Base-by-base conservation (phyloP, 1,284 basidiomycete genomes). In the Ustilago xerochloae region DNA sequence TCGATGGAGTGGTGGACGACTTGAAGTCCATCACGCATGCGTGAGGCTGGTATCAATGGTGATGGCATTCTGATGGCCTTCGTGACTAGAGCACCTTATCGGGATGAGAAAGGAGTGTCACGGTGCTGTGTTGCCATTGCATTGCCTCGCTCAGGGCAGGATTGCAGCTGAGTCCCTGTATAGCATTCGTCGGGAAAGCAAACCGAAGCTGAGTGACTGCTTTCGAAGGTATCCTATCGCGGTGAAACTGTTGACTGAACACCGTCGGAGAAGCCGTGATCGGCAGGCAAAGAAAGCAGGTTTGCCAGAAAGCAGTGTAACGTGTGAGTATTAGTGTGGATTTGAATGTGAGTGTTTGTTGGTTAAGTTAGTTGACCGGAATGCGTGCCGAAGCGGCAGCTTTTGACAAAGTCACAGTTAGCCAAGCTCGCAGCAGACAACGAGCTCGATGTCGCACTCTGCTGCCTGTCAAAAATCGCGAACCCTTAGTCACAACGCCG, bases 1-100 rank as follows among this genome's bases (percentile, higher is more conserved):
- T 70, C 49, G 48, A 65, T 70, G 46, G 67, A 70, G 18, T 50
- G 48, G 41, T 63, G 60, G 4, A 70, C 61, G 28, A 59, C 63
- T 7, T 58, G 50, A 13, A 65, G 57, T 3, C 36, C 68, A 48
- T 71, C 63, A 10, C 68, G 62, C 58, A 65, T 56, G 7, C 59
- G 55, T n/a, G 58, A 65, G 3, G 68, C 68, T 20, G 68, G 68
- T 26, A 71, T 71, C 22, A 32, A 22, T 16, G 58, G 49, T 8
- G 67, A 39, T 10, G 67, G 38, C 67, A 71, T 49, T 39, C 16
- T 69, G 45, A 4, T 51, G 36, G 22, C 38, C 13, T 12, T 10
- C 39, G 9, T 41, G 39, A 13, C 12, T 20, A 13, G 45, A 8
- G 33, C 33, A 8, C 33, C 9, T 16, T 16, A 16, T 35, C 8